Base-by-base conservation (phyloP, 768 basidiomycete species). In the Pisolithus tinctorius region DNA sequence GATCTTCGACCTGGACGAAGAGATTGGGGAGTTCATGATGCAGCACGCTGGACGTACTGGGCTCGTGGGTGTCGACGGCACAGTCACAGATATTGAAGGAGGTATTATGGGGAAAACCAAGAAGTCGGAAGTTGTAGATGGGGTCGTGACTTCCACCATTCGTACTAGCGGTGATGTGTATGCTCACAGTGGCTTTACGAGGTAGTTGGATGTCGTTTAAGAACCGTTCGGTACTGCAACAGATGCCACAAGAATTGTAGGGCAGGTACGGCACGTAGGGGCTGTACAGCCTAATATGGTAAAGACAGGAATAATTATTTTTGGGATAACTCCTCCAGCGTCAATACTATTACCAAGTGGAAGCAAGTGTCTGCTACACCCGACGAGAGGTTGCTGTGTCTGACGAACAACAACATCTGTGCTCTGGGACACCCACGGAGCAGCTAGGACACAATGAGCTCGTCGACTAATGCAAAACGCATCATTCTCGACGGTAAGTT, bases 401-500 rank as follows among this genome's bases (percentile, higher is more conserved):
- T 14, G 34, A 34, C 34, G 34, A 34, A 34, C 13, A 34, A 13
- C 34, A 13, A 11, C 34, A 34, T 34, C 31, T 34, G 34, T 34
- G 13, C 14, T 34, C 34, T 13, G 34, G 30, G 30, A 31, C 30
- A 31, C 11, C 30, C 9, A 31, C 30, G 20, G 20, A 20, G 20
- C 20, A 20, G 20, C 30, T 10, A 34, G 27, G 16, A 26, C 43
- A 17, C 25, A 14, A 47, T 47, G 45, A 47, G 45, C 45, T 47
- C 45, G n/a, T 67, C 76, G 30, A 30, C 64, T 17, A 67, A 59
- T 40, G 62, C 74, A 23, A 76, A 74, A 54, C 71, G 77, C 48
- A 70, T 73, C 17, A 70, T 73, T 13, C 56, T 79, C 44, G 76
- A 78, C 53, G 72, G 77, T 76, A 42, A 44, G 71, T 50, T 6